A percentile compares a stretch with the other conserved stretches of the same genome.
Evolutionary conservation across 495 filamentous ascomycete genomes (phyloP).

Genomic region (Penicillium odoratum): DNA sequence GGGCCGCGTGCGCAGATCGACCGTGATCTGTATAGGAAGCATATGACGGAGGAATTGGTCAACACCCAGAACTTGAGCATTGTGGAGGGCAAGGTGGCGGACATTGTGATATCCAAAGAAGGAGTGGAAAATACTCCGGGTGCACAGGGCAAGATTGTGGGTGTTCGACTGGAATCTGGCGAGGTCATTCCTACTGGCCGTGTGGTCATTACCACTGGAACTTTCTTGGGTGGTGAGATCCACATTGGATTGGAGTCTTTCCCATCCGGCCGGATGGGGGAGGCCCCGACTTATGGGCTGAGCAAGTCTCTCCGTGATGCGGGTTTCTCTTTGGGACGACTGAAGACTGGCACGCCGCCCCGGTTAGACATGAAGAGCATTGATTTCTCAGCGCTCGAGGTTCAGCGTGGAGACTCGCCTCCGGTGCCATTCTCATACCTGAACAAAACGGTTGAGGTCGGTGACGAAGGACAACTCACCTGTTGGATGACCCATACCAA

Average conservation of each 20-base stretch:
- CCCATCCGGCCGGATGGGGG: constrained; percentile 89
- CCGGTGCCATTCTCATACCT: constrained; percentile 91
- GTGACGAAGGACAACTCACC: constrained; percentile 68
- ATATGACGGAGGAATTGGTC: constrained; percentile 87
- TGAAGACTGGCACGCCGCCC: constrained; percentile 96
- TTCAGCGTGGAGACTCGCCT: constrained; percentile 79
- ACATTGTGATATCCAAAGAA: constrained; percentile 71
- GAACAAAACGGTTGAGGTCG: constrained; percentile 70
- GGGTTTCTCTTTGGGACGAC: constrained; percentile 84
- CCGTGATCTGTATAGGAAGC: constrained; percentile 79
- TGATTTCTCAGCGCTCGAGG: constrained; percentile 67
- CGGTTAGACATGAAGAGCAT: constrained; percentile 82
- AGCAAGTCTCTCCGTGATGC: constrained; percentile 89
- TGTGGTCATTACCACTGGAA: constrained; percentile 94
- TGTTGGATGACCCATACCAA: constrained; percentile 89
- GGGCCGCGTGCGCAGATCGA: constrained; percentile 96
- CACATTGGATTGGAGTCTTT: constrained; percentile 85
- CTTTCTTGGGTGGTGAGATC: constrained; percentile 94
- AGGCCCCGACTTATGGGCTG: constrained; percentile 89
- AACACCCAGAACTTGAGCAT: constrained; percentile 75
- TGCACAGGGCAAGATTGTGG: constrained; percentile 73
- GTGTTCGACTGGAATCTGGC: constrained; percentile 85
- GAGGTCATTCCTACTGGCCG: constrained; percentile 76
- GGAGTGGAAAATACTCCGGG: constrained; percentile 45
- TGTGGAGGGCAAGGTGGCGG: constrained; percentile 84